Evolutionary conservation across 495 filamentous ascomycete species (phyloP).

Genomic region (Tuber calosporum): DNA sequence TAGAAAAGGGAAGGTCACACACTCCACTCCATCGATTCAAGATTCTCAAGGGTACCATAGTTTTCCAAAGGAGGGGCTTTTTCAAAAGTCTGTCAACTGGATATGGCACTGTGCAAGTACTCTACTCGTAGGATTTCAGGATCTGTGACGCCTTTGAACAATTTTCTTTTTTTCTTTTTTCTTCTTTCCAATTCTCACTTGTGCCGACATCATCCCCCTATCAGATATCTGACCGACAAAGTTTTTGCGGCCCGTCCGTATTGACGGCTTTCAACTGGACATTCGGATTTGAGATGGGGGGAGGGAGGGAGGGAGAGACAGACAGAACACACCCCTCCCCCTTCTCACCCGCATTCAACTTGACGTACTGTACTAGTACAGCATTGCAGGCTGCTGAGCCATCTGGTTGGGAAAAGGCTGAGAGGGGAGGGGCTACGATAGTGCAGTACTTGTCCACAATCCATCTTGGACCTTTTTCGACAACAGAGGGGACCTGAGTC

Average conservation of each 20-base stretch:
- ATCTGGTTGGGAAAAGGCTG: background rate
- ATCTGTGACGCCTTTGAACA: background rate
- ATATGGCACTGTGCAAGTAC: no score
- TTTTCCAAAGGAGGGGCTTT: no score
- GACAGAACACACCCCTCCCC: no score
- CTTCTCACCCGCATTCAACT: background rate
- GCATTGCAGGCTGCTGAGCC: background rate
- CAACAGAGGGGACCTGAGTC: no score
- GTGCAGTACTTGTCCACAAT: no score
- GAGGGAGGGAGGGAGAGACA: no score
- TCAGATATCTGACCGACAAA: conserved; percentile 6
- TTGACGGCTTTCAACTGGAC: background rate
- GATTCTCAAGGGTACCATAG: background rate
- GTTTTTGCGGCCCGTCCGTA: background rate
- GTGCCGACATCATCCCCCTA: background rate
- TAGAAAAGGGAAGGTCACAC: background rate
- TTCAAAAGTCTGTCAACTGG: no score
- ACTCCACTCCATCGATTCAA: background rate
- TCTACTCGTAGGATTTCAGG: no score
- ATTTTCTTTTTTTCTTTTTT: background rate
- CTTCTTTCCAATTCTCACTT: background rate
- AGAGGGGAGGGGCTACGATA: background rate
- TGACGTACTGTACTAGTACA: background rate
- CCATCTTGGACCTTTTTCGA: background rate
- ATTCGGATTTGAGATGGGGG: background rate